A percentile compares a stretch with the other conserved stretches of the same genome.
phyloP scores from a whole-genome alignment of 768 basidiomycete species.

The Hericium erinaceus region DNA sequence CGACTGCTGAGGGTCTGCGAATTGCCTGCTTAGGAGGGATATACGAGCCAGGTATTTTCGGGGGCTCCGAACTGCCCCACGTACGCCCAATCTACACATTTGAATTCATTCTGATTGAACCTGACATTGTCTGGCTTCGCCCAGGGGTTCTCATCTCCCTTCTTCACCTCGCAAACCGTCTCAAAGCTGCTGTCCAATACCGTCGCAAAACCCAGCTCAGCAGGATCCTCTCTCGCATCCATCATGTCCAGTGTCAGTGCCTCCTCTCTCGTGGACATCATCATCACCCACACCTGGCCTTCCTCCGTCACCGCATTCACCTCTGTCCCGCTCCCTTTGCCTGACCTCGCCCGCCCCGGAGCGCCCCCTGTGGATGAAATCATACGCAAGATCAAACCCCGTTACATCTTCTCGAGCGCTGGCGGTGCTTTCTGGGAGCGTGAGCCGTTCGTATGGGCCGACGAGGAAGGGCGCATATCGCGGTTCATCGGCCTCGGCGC shows the following conservation, averaged over 20 bases:
- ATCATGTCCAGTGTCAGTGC: slow-evolving; percentile 54
- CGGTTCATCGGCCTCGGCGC: slow-evolving; percentile 83
- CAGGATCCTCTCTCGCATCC: slow-evolving; percentile 53
- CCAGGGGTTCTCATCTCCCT: slow-evolving; percentile 70
- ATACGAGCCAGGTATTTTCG: slow-evolving; percentile 55
- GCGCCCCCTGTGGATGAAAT: slow-evolving; percentile 58
- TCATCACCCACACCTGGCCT: slow-evolving; percentile 76
- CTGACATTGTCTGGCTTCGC: neutral
- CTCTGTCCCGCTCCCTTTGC: slow-evolving; percentile 32
- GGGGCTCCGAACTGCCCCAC: slow-evolving; percentile 51
- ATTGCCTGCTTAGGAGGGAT: slow-evolving; percentile 82
- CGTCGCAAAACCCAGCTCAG: slow-evolving; percentile 37
- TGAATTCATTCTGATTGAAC: neutral
- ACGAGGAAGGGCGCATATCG: slow-evolving; percentile 54
- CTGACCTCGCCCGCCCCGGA: slow-evolving; percentile 34
- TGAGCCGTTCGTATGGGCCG: slow-evolving; percentile 84
- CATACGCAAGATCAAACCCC: slow-evolving; percentile 60
- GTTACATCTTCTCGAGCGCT: slow-evolving; percentile 77
- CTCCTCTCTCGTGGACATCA: slow-evolving; percentile 66
- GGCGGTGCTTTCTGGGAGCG: slow-evolving; percentile 85
- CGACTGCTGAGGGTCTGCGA: slow-evolving; percentile 69
- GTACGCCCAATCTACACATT: slow-evolving; percentile 29
- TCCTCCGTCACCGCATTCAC: slow-evolving; percentile 54
- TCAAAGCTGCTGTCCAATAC: slow-evolving; percentile 68
- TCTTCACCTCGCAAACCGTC: slow-evolving; percentile 59